Evolutionary conservation across 768 basidiomycete species (phyloP), one percentile per base, ranked within the genome.

Genomic region (Boletellus sp.): DNA sequence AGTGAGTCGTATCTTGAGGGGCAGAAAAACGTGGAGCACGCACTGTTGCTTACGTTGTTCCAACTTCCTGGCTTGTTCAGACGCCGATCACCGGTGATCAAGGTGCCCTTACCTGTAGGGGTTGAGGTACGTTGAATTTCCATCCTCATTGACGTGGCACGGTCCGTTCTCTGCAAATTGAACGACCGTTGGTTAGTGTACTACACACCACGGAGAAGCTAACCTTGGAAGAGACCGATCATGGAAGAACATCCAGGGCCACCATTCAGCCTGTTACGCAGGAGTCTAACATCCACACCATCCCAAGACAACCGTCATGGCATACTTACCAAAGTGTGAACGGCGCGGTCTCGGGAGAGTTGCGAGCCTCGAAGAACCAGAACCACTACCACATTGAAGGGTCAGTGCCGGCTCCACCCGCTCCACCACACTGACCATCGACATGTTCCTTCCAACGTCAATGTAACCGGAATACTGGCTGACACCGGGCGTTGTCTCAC

Each of bases 361-460:
- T 66, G 13, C 85, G 74, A 3, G 84, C 75, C 53, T 81, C 85
- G 46, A 86, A 87, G 64, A 85, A 86, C 81, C 84, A 86, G 59
- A 85, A 86, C 81, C 81, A 85, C 83, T 84, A 46, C 13, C 37
- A 44, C 34, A 26, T 11, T 16, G 10, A 39, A 19, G 17, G 22
- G 35, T 64, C 4, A 63, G 39, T 15, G 31, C 8, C 13, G 13
- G n/a, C 10, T 3, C 34, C 13, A 28, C 33, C n/a, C 20, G 28
- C 3, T 16, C 38, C 2, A 15, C 13, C 1, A 28, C 16, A 54
- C 70, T 50, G 40, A 81, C 81, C 77, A 81, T 78, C 0, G 79
- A 81, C 75, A 79, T 81, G 45, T 80, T 77, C 12, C 57, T 68
- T 10, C 76, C 79, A 23, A 85, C 65, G 34, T 83, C 76, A 7